Conservation (phyloP, 139 green algal genomes). For the Nannochloris sp. region DNA sequence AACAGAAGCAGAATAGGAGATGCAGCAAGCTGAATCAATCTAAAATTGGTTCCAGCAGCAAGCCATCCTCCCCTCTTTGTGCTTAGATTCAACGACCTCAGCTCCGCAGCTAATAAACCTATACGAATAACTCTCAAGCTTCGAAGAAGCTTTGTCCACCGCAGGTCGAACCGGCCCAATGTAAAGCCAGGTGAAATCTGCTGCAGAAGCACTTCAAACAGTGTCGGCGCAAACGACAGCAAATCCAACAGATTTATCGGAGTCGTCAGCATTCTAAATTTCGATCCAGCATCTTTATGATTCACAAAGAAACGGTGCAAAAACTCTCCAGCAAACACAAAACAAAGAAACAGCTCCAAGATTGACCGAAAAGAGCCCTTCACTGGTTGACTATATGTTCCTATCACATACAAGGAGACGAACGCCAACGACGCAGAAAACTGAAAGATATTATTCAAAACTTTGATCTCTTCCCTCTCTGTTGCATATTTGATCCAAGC, state of each 20-base stretch:
- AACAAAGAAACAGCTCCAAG: slow-evolving; percentile 49
- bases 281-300: slow-evolving; percentile 14
- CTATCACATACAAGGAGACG: slow-evolving; percentile 66
- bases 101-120: slow-evolving; percentile 50
- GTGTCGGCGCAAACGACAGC: slow-evolving; percentile 55
- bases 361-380: slow-evolving; percentile 35
- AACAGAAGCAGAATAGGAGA: slow-evolving; percentile 64
- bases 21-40: slow-evolving; percentile 59
- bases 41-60: slow-evolving; percentile 46
- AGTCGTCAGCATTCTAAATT: slow-evolving; percentile 26
- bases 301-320: slow-evolving; percentile 38
- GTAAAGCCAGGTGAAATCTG: slow-evolving; percentile 16
- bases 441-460: not conserved
- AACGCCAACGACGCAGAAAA: slow-evolving; percentile 53
- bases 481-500: not conserved
- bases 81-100: slow-evolving; percentile 47
- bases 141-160: slow-evolving; percentile 65
- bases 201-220: slow-evolving; percentile 43
- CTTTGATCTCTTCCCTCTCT: not conserved
- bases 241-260: slow-evolving; percentile 54
- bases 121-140: slow-evolving; percentile 63
- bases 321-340: slow-evolving; percentile 56
- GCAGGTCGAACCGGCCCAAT: slow-evolving; percentile 42
- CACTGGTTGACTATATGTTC: slow-evolving; percentile 49
- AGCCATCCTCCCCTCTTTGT: slow-evolving; percentile 40